Evolutionary conservation across 148 eudicot genomes (phyloP).

Genomic region (Amaranthus hypochondriacus): DNA sequence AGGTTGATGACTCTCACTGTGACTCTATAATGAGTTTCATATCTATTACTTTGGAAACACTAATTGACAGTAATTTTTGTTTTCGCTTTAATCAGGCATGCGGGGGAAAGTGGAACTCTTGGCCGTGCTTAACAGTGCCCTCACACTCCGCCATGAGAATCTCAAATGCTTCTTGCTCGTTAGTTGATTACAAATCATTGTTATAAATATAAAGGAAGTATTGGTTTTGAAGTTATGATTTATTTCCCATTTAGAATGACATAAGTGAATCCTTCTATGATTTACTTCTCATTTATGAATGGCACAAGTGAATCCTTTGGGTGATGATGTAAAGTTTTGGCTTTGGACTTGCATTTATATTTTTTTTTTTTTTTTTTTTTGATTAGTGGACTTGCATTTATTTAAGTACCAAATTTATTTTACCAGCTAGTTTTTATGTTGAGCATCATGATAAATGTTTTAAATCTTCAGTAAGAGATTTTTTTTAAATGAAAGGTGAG

Average conservation of each 20-base stretch:
- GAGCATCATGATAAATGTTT: too few species aligned
- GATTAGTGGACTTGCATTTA: too few species aligned
- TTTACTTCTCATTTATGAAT: too few species aligned
- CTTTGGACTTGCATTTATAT: not conserved
- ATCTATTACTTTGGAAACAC: not conserved
- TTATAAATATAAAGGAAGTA: conserved; percentile 3
- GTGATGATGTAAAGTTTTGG: conserved; percentile 7
- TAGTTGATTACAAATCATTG: not conserved
- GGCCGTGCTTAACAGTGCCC: conserved; percentile 31
- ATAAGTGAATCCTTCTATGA: too few species aligned
- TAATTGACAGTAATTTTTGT: not conserved
- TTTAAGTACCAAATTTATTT: too few species aligned
- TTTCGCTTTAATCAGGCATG: conserved; percentile 32
- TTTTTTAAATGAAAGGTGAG: too few species aligned
- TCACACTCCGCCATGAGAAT: not conserved
- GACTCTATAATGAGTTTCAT: not conserved
- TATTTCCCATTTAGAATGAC: not conserved
- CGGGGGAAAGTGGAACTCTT: conserved; percentile 35
- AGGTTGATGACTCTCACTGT: not conserved
- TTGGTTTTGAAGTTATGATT: not conserved
- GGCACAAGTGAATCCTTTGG: not conserved
- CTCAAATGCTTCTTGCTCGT: conserved; percentile 10
- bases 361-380: not conserved
- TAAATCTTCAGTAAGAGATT: too few species aligned
- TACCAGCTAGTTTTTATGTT: too few species aligned